Evolutionary conservation across 768 basidiomycete species (phyloP), one percentile per base, ranked within the genome.

Genomic region (Lenzites betulinus): DNA sequence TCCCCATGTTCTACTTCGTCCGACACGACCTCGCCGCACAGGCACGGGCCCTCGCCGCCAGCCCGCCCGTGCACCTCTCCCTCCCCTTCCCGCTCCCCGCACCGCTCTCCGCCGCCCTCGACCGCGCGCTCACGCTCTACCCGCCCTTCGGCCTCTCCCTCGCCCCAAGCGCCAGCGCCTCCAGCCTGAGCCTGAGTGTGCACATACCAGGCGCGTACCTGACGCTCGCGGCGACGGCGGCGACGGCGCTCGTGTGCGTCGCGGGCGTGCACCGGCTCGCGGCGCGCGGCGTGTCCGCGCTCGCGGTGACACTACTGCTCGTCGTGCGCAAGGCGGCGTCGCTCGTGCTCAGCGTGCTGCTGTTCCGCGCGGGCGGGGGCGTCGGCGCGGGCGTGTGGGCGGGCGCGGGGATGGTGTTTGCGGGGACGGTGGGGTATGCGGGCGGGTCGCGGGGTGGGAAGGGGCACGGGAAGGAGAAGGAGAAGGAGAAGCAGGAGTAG

Each of bases 251-350:
- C 4, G 61, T 95, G 8, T 98, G 95, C 74, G 87, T 90, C 16
- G 78, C 91, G 0, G 95, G 95, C 33, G 95, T 96, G 44, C 87
- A 97, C 71, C 80, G 92, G 48, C 81, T 98, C 62, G 93, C 93
- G 0, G 86, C 87, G 0, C 82, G 85, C 47, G 55, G 55, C 46
- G 88, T 92, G 7, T 84, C 83, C 51, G 81, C 88, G 11, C 78
- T 94, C 41, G 89, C 84, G 0, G 92, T 94, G 18, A 91, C 89
- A 3, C 86, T 93, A 55, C 80, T 92, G 25, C 79, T 93, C 42
- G 89, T 89, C 53, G 88, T 94, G 18, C 82, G 92, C 58, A 94
- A 94, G 70, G 92, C 91, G 13, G 78, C 83, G 30, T 92, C 90
- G 54, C 75, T 93, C 16, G 72, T 92, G 23, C 78, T 94, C 64